These are phyloP conservation scores for Solioccasus polychromus DNA, from an alignment of 768 basidiomycete genomes.

Conservation along the genomic window DNA sequence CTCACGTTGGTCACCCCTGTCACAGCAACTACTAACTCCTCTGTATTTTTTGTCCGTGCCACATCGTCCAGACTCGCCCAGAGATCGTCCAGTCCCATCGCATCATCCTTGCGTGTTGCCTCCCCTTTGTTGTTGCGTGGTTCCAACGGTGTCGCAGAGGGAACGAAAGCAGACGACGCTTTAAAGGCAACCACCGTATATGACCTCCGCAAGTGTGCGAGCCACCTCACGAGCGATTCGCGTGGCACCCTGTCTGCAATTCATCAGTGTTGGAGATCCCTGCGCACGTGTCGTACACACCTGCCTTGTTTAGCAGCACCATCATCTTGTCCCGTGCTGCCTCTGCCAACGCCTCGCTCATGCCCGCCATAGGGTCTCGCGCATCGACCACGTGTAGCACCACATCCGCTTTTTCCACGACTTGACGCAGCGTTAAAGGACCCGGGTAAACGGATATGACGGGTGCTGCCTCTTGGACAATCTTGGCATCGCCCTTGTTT, in stretches of 20 bases:
- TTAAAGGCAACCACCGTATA: conserved; percentile 72
- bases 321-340: conserved; percentile 46
- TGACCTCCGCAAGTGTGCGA: conserved; percentile 52
- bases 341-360: conserved; percentile 60
- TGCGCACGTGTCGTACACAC: conserved; percentile 41
- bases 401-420: conserved; percentile 75
- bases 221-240: conserved; percentile 73
- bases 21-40: conserved; percentile 65
- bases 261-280: background rate
- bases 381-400: conserved; percentile 81
- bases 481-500: background rate
- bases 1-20: conserved; percentile 83
- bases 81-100: conserved; percentile 55
- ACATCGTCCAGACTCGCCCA: conserved; percentile 46
- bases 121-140: conserved; percentile 45
- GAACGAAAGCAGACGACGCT: conserved; percentile 65
- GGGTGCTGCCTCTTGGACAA: conserved; percentile 7
- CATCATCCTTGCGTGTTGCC: conserved; percentile 48
- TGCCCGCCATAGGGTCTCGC: conserved; percentile 72
- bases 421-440: conserved; percentile 34
- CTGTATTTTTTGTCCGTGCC: conserved; percentile 45
- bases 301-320: conserved; percentile 85
- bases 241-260: conserved; percentile 71
- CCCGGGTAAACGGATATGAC: conserved; percentile 25
- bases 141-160: conserved; percentile 30